Percentiles rank a stretch among this genome's conserved stretches.
These are phyloP conservation scores for Mucor circinelloides DNA, from an alignment of 371 early-diverging fungal genomes.

Conservation along the genomic window DNA sequence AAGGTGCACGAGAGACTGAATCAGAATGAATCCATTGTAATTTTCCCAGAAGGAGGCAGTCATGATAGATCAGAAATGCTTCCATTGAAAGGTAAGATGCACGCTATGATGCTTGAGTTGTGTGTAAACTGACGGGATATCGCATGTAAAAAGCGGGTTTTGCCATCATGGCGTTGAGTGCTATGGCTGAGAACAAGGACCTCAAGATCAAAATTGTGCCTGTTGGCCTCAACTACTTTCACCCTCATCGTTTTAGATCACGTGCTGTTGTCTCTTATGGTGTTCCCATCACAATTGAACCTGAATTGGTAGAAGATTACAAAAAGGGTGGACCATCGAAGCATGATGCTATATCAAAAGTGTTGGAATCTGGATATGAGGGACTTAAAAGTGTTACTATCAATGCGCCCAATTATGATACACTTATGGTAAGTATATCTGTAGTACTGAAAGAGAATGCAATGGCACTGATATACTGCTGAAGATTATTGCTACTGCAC, in stretches of 20 bases:
- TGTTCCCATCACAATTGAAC: slow-evolving; percentile 68
- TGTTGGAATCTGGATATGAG: slow-evolving; percentile 66
- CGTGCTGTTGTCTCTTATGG: slow-evolving; percentile 90
- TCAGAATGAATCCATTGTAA: slow-evolving; percentile 71
- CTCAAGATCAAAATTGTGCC: slow-evolving; percentile 86
- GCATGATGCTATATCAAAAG: slow-evolving; percentile 65
- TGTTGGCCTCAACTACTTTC: slow-evolving; percentile 85
- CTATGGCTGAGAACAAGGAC: slow-evolving; percentile 74
- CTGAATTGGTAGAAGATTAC: slow-evolving; percentile 68
- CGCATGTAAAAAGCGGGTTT: slow-evolving; percentile 56
- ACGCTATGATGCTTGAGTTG: not conserved
- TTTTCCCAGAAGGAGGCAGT: slow-evolving; percentile 92
- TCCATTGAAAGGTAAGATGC: slow-evolving; percentile 72
- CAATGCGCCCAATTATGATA: slow-evolving; percentile 81
- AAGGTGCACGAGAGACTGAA: slow-evolving; percentile 71
- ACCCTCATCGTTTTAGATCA: slow-evolving; percentile 88
- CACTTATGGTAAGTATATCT: slow-evolving; percentile 56
- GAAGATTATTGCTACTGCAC: slow-evolving; percentile 65
- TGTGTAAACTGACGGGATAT: slow-evolving; percentile 2
- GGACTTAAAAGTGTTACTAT: slow-evolving; percentile 80
- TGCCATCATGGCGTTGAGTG: slow-evolving; percentile 81
- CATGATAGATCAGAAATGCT: slow-evolving; percentile 89
- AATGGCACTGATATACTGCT: not conserved
- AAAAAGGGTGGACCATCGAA: slow-evolving; percentile 71
- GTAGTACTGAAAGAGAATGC: not conserved